phyloP scores from a whole-genome alignment of 2,329 filamentous ascomycete genomes.

The Westerdykella aurantiaca region DNA sequence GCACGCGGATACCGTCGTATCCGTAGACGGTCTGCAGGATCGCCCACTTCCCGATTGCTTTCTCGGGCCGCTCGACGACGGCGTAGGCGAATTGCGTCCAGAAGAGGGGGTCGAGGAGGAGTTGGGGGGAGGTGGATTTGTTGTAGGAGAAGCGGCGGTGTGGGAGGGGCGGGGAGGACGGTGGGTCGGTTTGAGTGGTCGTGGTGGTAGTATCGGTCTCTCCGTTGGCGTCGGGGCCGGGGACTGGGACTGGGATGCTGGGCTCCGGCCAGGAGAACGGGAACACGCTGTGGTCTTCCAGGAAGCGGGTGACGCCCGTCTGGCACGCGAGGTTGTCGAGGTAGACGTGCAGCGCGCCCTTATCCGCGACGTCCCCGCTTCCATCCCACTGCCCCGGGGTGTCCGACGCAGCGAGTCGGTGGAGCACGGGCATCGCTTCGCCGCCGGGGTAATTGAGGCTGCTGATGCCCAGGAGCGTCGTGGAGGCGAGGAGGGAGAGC shows the following conservation, averaged over 20 bases:
- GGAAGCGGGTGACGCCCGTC: constrained; percentile 57
- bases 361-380: constrained; percentile 1
- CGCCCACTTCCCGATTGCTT: constrained; percentile 49
- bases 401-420: constrained; percentile 14
- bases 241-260: too few species aligned
- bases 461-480: constrained; percentile 67
- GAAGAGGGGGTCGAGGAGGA: constrained; percentile 47
- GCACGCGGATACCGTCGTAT: constrained; percentile 46
- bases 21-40: constrained; percentile 46
- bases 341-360: constrained; percentile 41
- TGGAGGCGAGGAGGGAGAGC: constrained; percentile 55
- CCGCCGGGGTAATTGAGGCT: constrained; percentile 93
- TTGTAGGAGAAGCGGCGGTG: constrained; percentile 42
- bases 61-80: constrained; percentile 48
- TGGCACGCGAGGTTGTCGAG: constrained; percentile 59
- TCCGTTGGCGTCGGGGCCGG: constrained; percentile 10
- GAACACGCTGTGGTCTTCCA: constrained; percentile 33
- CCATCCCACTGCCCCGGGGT: constrained; percentile 4
- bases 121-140: constrained; percentile 51
- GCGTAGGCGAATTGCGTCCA: constrained; percentile 57
- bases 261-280: too few species aligned
- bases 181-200: too few species aligned
- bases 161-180: too few species aligned
- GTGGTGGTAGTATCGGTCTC: constrained; percentile 6
- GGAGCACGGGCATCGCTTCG: constrained; percentile 49